These are phyloP conservation scores for Prunus persica DNA, from an alignment of 306 rosid genomes.

Conservation along the genomic window Prunus_persica_NCBIv2 NC_034011.1:21810501-21811000, in stretches of 20 bases:
- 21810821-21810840: neutral
- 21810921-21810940: constrained; percentile 16
- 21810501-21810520: neutral
- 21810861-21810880: neutral
- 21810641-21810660: neutral
- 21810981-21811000: constrained; percentile 54
- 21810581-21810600: neutral
- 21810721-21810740: neutral
- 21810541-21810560: neutral
- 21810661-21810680: neutral
- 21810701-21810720: neutral
- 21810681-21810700: neutral
- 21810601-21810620: neutral
- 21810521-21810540: neutral
- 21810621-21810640: neutral
- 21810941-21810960: constrained; percentile 54
- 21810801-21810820: neutral
- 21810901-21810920: neutral
- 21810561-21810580: neutral
- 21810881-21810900: neutral
- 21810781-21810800: neutral
- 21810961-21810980: constrained; percentile 53
- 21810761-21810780: neutral
- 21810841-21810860: neutral
- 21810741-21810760: too few species aligned